phyloP scores from a whole-genome alignment of 305 asterid species.

The Nicotiana rustica region DNA sequence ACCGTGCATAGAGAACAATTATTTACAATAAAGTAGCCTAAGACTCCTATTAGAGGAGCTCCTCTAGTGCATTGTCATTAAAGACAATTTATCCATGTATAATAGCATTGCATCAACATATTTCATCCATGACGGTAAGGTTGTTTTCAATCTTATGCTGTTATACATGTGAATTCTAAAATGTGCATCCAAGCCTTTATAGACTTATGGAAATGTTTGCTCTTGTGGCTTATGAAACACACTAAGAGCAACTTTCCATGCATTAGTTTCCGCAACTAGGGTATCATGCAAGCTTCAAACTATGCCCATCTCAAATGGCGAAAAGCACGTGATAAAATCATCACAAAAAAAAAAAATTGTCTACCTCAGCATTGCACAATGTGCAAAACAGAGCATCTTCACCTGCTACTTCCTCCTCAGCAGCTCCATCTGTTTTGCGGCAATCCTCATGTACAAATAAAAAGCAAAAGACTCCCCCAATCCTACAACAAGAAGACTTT shows the following conservation, averaged over 20 bases:
- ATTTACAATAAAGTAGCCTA: constrained; percentile 25
- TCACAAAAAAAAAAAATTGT: constrained; percentile 30
- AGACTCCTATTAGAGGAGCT: constrained; percentile 1
- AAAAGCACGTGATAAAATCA: background rate
- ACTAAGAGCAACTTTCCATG: constrained; percentile 22
- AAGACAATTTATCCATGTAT: background rate
- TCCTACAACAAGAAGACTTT: constrained; percentile 55
- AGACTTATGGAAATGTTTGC: constrained; percentile 4
- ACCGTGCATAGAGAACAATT: background rate
- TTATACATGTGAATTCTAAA: constrained; percentile 25
- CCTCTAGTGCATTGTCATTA: constrained; percentile 18
- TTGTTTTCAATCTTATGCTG: constrained; percentile 19
- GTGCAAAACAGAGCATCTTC: constrained; percentile 99
- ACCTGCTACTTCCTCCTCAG: constrained; percentile 69
- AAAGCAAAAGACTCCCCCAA: constrained; percentile 74
- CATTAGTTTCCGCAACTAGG: background rate
- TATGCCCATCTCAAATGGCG: no score
- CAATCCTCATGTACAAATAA: constrained; percentile 87
- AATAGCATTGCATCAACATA: constrained; percentile 1
- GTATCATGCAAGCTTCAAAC: constrained; percentile 16
- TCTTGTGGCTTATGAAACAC: constrained; percentile 27
- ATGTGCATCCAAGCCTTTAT: constrained; percentile 9
- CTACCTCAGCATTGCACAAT: constrained; percentile 96
- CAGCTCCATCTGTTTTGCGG: constrained; percentile 63
- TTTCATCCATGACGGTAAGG: background rate